These are phyloP conservation scores for Globisporangium cylindrosporum DNA, from an alignment of 352 stramenopile genomes.

Conservation along the genomic window DNA sequence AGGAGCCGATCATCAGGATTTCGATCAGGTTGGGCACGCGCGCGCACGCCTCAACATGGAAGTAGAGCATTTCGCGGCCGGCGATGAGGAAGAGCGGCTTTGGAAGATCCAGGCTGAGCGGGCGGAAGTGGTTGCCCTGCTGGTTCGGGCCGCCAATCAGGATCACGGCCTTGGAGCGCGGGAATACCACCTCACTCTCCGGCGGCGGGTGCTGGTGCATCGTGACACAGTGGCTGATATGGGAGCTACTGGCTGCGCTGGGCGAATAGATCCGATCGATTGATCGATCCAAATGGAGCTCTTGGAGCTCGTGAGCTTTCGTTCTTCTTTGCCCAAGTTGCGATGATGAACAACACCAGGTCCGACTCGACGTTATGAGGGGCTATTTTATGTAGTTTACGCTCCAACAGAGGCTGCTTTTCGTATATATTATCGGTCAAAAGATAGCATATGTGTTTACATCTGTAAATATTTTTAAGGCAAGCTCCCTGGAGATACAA, in stretches of 20 bases:
- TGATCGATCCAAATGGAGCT: background rate
- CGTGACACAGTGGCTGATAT: too few relatives aligned
- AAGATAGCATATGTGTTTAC: background rate
- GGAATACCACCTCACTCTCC: conserved; percentile 54
- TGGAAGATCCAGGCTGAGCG: conserved; percentile 80
- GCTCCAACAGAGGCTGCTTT: background rate
- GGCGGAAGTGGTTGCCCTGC: conserved; percentile 86
- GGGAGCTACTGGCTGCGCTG: background rate
- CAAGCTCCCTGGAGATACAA: background rate
- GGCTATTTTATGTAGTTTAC: background rate
- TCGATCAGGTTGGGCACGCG: conserved; percentile 81
- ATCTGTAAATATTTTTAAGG: background rate
- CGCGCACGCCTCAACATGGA: conserved; percentile 84
- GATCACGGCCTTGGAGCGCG: conserved; percentile 82
- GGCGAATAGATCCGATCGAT: background rate
- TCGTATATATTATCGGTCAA: background rate
- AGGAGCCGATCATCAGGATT: conserved; percentile 88
- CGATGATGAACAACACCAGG: background rate
- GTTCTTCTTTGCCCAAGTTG: background rate
- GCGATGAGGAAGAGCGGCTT: conserved; percentile 88
- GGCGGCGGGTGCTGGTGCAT: conserved; percentile 12
- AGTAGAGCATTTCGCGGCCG: conserved; percentile 85
- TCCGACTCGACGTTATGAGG: background rate
- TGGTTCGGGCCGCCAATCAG: conserved; percentile 85
- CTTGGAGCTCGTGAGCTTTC: background rate